A percentile compares a stretch with the other conserved stretches of the same genome.
Evolutionary conservation across 495 filamentous ascomycete genomes (phyloP).

Genomic region (Massariosphaeria phaeospora): DNA sequence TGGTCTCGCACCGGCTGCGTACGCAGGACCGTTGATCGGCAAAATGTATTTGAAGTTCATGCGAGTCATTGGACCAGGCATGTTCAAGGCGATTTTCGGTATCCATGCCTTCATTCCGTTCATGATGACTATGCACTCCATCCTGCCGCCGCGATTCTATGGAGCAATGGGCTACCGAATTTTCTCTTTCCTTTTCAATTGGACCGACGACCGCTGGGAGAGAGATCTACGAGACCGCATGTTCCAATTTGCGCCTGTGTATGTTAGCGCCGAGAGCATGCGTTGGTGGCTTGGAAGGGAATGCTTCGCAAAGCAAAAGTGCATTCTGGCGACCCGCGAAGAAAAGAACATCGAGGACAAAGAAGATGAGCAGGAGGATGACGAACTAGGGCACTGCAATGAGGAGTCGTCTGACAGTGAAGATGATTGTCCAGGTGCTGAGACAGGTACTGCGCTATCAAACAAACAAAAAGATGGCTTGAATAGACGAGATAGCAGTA

Average conservation of each 20-base stretch:
- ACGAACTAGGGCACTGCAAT: slow-evolving; percentile 31
- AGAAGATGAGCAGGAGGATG: slow-evolving; percentile 50
- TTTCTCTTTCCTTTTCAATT: slow-evolving; percentile 85
- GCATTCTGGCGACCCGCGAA: slow-evolving; percentile 76
- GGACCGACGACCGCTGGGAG: slow-evolving; percentile 86
- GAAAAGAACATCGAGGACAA: slow-evolving; percentile 57
- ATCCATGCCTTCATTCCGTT: slow-evolving; percentile 93
- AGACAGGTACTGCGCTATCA: not conserved
- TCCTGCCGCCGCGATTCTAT: slow-evolving; percentile 63
- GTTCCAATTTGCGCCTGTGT: slow-evolving; percentile 90
- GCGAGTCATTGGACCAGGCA: slow-evolving; percentile 64
- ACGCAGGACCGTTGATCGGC: slow-evolving; percentile 80
- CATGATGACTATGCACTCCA: slow-evolving; percentile 79
- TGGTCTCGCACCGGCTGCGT: slow-evolving; percentile 84
- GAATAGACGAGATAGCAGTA: slow-evolving; percentile 12
- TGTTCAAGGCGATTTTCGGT: slow-evolving; percentile 82
- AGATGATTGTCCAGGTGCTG: not conserved
- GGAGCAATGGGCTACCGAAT: slow-evolving; percentile 85
- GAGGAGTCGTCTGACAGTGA: slow-evolving; percentile 29
- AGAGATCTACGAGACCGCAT: slow-evolving; percentile 70
- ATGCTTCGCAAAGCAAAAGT: slow-evolving; percentile 86
- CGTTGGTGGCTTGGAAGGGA: slow-evolving; percentile 92
- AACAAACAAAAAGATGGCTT: not conserved
- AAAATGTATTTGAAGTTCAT: slow-evolving; percentile 93
- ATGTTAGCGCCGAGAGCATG: slow-evolving; percentile 86